Percentiles rank a stretch among this genome's conserved stretches.
Evolutionary conservation across 2,329 filamentous ascomycete genomes (phyloP).

Genomic region (Colletotrichum costaricense): DNA sequence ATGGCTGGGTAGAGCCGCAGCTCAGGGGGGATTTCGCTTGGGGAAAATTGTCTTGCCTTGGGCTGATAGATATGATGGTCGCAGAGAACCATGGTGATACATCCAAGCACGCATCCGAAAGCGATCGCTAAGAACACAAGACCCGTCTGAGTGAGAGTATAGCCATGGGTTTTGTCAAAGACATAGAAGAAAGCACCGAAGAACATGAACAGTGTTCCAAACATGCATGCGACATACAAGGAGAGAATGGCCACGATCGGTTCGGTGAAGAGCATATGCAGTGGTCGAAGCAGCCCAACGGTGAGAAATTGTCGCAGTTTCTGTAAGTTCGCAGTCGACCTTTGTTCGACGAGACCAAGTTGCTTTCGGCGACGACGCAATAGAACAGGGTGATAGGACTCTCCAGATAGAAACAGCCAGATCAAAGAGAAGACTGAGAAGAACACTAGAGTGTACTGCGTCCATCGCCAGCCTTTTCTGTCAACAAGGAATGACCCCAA

Average conservation of each 20-base stretch:
- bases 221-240: conserved; percentile 61
- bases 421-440: not conserved
- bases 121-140: not conserved
- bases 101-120: not conserved
- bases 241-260: conserved; percentile 69
- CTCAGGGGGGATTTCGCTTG: not conserved
- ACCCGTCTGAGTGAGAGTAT: not conserved
- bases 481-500: not conserved
- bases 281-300: not conserved
- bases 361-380: not conserved
- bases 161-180: not conserved
- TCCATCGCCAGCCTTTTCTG: not conserved
- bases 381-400: not conserved
- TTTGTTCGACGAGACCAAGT: not conserved
- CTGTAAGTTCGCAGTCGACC: not conserved
- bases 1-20: not conserved
- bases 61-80: not conserved
- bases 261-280: conserved; percentile 68
- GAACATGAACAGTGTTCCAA: conserved; percentile 64
- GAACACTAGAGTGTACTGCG: not conserved
- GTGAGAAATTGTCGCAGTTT: not conserved
- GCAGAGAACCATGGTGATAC: not conserved
- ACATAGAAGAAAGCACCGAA: conserved; percentile 46
- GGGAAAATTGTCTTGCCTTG: not conserved
- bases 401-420: not conserved